Conservation (phyloP, 805 yeast genomes). For the Candida orba region DNA sequence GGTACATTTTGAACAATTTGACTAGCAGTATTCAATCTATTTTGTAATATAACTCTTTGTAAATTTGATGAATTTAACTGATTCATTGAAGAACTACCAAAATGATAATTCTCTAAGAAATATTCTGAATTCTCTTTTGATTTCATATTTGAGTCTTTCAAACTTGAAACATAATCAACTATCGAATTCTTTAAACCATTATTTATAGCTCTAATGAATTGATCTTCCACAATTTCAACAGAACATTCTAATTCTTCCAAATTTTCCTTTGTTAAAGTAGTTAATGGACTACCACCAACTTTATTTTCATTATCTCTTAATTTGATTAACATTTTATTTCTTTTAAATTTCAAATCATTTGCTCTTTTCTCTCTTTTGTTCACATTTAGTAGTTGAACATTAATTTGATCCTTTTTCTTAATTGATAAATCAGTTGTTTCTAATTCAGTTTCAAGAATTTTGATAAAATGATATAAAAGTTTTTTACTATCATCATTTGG, state of each 20-base stretch:
- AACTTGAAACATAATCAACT: conserved; percentile 32
- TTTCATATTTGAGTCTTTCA: conserved; percentile 14
- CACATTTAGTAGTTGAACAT: conserved; percentile 37
- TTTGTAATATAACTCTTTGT: conserved; percentile 22
- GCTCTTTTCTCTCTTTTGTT: conserved; percentile 44
- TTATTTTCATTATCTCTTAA: conserved; percentile 38
- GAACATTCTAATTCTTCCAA: conserved; percentile 45
- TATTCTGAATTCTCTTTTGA: conserved; percentile 13
- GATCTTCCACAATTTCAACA: conserved; percentile 46
- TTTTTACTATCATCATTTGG: conserved; percentile 33
- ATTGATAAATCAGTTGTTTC: conserved; percentile 29
- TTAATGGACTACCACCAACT: conserved; percentile 38
- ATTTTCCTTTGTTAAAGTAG: conserved; percentile 39
- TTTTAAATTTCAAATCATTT: conserved; percentile 30
- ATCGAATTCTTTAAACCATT: conserved; percentile 38
- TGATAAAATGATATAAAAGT: conserved; percentile 34
- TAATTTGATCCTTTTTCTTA: conserved; percentile 38
- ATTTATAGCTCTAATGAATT: conserved; percentile 40
- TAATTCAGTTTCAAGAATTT: conserved; percentile 32
- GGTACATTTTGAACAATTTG: neutral
- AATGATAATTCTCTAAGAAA: conserved; percentile 17
- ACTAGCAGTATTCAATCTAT: conserved; percentile 10
- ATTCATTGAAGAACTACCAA: conserved; percentile 2
- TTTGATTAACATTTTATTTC: conserved; percentile 31
- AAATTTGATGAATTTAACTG: conserved; percentile 11